These are phyloP conservation scores for Phaeosphaeriaceae sp. DNA, from an alignment of 2,329 filamentous ascomycete genomes.

Conservation along the genomic window DNA sequence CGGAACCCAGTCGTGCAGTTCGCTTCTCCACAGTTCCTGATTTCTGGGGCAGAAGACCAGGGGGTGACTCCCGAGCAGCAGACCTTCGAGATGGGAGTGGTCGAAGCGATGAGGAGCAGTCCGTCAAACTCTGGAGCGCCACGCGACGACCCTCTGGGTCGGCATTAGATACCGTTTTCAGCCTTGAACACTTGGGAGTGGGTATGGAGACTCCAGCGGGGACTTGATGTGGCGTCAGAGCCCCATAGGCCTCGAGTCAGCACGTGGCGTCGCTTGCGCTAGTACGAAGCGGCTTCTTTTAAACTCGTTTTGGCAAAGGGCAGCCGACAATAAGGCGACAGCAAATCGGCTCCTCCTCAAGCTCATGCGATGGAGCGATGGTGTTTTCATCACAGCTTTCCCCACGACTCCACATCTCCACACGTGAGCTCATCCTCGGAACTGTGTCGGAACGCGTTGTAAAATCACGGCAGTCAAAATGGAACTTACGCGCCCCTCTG, in stretches of 20 bases:
- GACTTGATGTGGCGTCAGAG: slow-evolving; percentile 23
- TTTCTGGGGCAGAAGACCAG: slow-evolving; percentile 14
- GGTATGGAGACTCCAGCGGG: slow-evolving; percentile 23
- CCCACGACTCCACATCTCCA: slow-evolving; percentile 7
- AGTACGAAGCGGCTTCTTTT: neutral
- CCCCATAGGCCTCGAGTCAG: slow-evolving; percentile 7
- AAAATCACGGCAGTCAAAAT: slow-evolving; percentile 22
- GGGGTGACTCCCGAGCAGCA: slow-evolving; percentile 19
- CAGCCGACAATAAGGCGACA: neutral
- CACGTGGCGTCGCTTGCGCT: slow-evolving; percentile 12
- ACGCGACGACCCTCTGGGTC: slow-evolving; percentile 4
- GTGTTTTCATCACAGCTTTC: slow-evolving; percentile 3
- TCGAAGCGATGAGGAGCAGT: neutral
- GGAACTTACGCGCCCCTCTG: slow-evolving; percentile 14
- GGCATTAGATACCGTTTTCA: neutral
- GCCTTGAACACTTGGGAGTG: slow-evolving; percentile 1
- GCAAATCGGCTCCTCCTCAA: slow-evolving; percentile 15
- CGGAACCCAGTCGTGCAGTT: slow-evolving; percentile 8
- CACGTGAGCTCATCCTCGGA: slow-evolving; percentile 19
- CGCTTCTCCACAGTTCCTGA: slow-evolving; percentile 27
- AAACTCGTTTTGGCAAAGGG: neutral
- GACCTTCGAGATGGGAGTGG: slow-evolving; percentile 8
- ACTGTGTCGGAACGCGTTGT: slow-evolving; percentile 27
- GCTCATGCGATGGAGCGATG: slow-evolving; percentile 6
- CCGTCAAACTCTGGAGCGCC: slow-evolving; percentile 5